Evolutionary conservation across 495 filamentous ascomycete species (phyloP), one percentile per base, ranked within the genome.

Genomic region (Talaromyces thailandensis): DNA sequence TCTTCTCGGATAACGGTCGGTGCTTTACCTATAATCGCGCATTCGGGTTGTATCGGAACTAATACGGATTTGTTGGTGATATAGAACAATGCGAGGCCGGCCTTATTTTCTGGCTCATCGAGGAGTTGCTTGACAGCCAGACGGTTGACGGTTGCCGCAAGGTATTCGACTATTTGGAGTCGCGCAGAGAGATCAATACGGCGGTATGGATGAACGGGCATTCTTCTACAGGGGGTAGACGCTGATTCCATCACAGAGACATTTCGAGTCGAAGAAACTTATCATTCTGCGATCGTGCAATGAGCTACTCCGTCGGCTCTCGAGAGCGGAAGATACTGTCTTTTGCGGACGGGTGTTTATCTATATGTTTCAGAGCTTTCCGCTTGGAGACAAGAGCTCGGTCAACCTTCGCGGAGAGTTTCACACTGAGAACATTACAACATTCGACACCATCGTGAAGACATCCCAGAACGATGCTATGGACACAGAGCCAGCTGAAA

Each of bases 281-380:
- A 83, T 96, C 60, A 92, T 97, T 64, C 78, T 99, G 3, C 82
- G 94, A 67, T 87, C 89, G 23, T 98, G 95, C 78, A 99, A 98
- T 73, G 95, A 98, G 73, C 81, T 99, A 3, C 83, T 98, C 8
- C 86, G 94, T 55, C 82, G 94, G 60, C 80, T 99, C 4, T 98
- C 94, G 2, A 82, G 96, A 53, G 92, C 94, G 4, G 92, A 97
- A 68, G 95, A 99, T 74, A 91, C 95, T 0, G 93, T 96, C 3
- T 99, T 98, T 72, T 97, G 93, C 71, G 94, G 94, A 37, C 82
- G 93, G 51, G 93, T 99, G 23, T 96, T 96, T 70, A 96, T 99
- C 65, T 99, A 96, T 69, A 84, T 98, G 62, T 98, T 96, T 73
- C 94, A 98, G 72, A 95, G 90, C 71, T 97, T 98, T 68, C 92